Base-by-base conservation (phyloP, 441 rosid genomes). In the Pelargonium myrrhifolium region DNA sequence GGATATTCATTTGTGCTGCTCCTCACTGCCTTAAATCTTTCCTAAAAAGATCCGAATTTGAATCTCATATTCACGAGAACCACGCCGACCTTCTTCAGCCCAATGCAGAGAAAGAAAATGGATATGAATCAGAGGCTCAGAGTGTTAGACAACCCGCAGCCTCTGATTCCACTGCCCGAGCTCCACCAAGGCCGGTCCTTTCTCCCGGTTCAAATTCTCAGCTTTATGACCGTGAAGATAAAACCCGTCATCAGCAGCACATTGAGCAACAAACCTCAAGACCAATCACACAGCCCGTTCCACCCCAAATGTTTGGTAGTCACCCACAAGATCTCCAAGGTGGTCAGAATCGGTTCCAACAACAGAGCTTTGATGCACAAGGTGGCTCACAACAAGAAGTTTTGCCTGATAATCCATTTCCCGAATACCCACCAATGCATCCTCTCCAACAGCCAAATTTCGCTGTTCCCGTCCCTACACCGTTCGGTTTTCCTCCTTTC, bases 21-120 rank as follows among this genome's bases (percentile, higher is more conserved):
- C 93, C 97, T 74, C 97, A 94, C 75, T 94, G 97, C 78, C 93
- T 94, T 26, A 87, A 83, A 71, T 94, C 99, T 40, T 91, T 91
- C 81, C 61, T 91, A 68, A 89, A 91, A 80, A 87, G 83, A 74
- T 42, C 59, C 8, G 97, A 89, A 22, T 94, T 91, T 61, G 96
- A 91, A 78, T 72, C 82, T 26, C 99, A 91, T 78, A 88, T 94
- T 55, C 83, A 87, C 35, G 80, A 79, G 68, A 82, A 70, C 69
- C 97, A 89, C 72, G 74, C 82, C 6, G 82, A 79, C 71, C 92
- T 89, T 62, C 69, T 94, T 68, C 88, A 79, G 67, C 85, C 90
- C 15, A 86, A 77, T 76, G 74, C 78, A 26, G 92, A 85, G 62
- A 88, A 84, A 72, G 92, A 89, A 45, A 90, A 85, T 51, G 87